These are phyloP conservation scores for Cicer chorassanicum DNA, from an alignment of 306 rosid genomes.

Conservation along the genomic window DNA sequence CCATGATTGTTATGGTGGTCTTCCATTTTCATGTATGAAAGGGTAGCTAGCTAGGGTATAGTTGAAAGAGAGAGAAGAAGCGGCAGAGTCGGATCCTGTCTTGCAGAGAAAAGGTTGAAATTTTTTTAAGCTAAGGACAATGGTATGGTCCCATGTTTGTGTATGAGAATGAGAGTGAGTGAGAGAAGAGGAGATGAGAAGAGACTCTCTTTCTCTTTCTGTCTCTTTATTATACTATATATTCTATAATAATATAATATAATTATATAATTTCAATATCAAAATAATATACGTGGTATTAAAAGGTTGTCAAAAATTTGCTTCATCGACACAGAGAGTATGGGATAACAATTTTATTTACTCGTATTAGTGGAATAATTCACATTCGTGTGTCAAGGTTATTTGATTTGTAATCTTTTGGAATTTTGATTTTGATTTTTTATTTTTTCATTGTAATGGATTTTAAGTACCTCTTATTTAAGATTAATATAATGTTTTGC, in stretches of 20 bases:
- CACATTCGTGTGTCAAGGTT: too few relatives aligned
- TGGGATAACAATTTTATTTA: too few relatives aligned
- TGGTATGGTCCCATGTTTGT: constrained; percentile 80
- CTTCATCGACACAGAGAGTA: too few relatives aligned
- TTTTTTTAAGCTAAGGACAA: constrained; percentile 58
- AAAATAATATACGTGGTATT: too few relatives aligned
- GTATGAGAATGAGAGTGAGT: constrained; percentile 14
- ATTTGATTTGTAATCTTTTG: too few relatives aligned
- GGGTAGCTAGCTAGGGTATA: constrained; percentile 11
- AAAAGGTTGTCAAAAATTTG: too few relatives aligned
- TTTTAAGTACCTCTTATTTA: too few relatives aligned
- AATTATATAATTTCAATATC: too few relatives aligned
- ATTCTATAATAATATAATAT: background rate
- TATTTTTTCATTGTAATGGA: too few relatives aligned
- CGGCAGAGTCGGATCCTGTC: constrained; percentile 95
- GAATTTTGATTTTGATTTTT: too few relatives aligned
- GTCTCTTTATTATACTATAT: constrained; percentile 10
- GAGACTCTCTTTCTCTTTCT: constrained; percentile 26
- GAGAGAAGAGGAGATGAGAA: background rate
- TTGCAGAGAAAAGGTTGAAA: constrained; percentile 63
- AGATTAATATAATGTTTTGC: too few relatives aligned
- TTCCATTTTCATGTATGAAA: constrained; percentile 66
- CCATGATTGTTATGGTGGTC: constrained; percentile 42
- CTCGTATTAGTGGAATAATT: too few relatives aligned
- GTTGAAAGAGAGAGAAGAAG: constrained; percentile 37